Evolutionary conservation across 345 rosid species (phyloP), one percentile per base, ranked within the genome.

Genomic region (Sisymbrium irio): DNA sequence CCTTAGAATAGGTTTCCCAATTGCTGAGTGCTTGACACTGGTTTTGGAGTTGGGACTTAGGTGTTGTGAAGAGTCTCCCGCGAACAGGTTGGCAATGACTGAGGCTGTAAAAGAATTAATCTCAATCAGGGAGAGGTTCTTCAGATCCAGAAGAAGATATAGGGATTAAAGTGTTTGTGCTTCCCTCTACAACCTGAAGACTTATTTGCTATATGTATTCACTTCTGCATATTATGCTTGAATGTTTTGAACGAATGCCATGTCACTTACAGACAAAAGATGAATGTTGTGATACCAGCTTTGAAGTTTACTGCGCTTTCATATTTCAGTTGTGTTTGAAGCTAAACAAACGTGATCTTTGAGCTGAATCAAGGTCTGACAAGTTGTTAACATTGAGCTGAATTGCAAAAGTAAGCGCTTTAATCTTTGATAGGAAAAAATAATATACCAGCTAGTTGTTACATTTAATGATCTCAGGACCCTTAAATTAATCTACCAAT

Each of bases 321-420:
- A 22, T 22, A 22, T 1, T 22, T 22, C 25, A 22, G 25, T 22
- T 22, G 25, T 22, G 25, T 22, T 22, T 22, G 25, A 22, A 22
- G 25, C 25, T 22, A 22, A 22, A 22, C 25, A 22, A 22, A 22
- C 25, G 25, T 22, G 25, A 22, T 22, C 2, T 22, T 22, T 22
- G 25, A 22, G 25, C 25, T 1, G 25, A 22, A 22, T 22, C 25
- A 22, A 22, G 25, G 25, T 22, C 25, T 22, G 25, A 2, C 5
- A 88, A 83, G 62, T 93, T 67, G 97, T 89, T 11, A 97, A 89
- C 66, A 89, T 13, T 7, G 97, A 90, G 87, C 69, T 93, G 81
- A 51, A 93, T 92, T 51, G 92, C 96, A 5, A 93, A 93, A 22
- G 25, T 22, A 14, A 28, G 59, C 19, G 37, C 5, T 8, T 54